phyloP scores from a whole-genome alignment of 2,329 filamentous ascomycete genomes.

The Anisogramma anomala region DNA sequence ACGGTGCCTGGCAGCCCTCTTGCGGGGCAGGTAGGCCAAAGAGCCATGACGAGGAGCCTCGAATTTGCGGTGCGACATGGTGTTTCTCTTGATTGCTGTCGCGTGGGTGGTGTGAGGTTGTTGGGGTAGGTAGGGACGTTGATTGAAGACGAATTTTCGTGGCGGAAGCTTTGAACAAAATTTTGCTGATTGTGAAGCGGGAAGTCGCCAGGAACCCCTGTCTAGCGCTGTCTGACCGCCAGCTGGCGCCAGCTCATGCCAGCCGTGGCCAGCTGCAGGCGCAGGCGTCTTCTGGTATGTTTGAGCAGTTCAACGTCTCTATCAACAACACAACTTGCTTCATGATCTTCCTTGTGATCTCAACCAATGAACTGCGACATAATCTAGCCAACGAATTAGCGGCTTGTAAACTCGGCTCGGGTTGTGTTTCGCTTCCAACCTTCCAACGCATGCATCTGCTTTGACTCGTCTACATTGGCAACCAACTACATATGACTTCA shows the following conservation, averaged over 20 bases:
- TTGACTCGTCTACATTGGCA: too few relatives aligned
- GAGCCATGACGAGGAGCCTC: slow-evolving; percentile 92
- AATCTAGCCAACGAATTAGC: too few relatives aligned
- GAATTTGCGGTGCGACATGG: slow-evolving; percentile 45
- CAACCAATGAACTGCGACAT: too few relatives aligned
- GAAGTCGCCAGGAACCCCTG: too few relatives aligned
- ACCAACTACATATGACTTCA: too few relatives aligned
- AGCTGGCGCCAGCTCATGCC: slow-evolving; percentile 3
- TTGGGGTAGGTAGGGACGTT: slow-evolving; percentile 4
- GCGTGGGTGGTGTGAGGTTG: slow-evolving; percentile 12
- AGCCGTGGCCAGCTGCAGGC: too few relatives aligned
- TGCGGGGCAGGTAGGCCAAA: slow-evolving; percentile 76
- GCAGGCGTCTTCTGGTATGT: too few relatives aligned
- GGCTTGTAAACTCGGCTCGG: too few relatives aligned
- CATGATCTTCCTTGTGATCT: too few relatives aligned
- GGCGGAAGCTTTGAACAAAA: slow-evolving; percentile 2
- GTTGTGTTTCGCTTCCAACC: too few relatives aligned
- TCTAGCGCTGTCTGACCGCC: background rate
- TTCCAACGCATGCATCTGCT: too few relatives aligned
- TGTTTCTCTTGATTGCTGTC: slow-evolving; percentile 12
- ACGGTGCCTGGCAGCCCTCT: slow-evolving; percentile 87
- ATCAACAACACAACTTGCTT: background rate
- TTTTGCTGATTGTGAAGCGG: background rate
- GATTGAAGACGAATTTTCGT: slow-evolving; percentile 2
- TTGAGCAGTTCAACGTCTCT: too few relatives aligned